A percentile compares a stretch with the other conserved stretches of the same genome.
Evolutionary conservation across 176 grass and related monocot species (phyloP).

Genomic region (Tillandsia fasciculata): DNA sequence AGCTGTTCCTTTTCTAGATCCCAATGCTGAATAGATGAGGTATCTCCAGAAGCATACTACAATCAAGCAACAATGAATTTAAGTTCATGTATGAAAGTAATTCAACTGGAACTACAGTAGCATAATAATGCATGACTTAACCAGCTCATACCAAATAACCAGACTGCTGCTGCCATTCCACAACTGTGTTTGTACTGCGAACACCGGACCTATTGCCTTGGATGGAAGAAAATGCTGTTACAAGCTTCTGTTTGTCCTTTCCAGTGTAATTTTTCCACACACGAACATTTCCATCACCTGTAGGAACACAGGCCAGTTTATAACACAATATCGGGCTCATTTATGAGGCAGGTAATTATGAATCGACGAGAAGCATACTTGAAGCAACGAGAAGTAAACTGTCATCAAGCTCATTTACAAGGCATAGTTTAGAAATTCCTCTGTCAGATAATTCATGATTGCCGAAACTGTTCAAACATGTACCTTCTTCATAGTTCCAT

Average conservation of each 20-base stretch:
- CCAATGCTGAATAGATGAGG: slow-evolving; percentile 67
- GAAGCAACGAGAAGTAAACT: slow-evolving; percentile 91
- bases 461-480: slow-evolving; percentile 63
- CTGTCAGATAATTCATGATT: slow-evolving; percentile 79
- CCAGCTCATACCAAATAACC: slow-evolving; percentile 65
- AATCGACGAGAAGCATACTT: slow-evolving; percentile 36
- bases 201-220: slow-evolving; percentile 46
- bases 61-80: slow-evolving; percentile 16
- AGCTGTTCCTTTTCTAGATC: slow-evolving; percentile 94
- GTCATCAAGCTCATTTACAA: slow-evolving; percentile 95
- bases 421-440: slow-evolving; percentile 78
- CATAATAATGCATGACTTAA: not conserved
- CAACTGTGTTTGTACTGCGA: slow-evolving; percentile 36
- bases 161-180: slow-evolving; percentile 97
- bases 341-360: not conserved
- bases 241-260: slow-evolving; percentile 69
- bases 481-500: slow-evolving; percentile 78
- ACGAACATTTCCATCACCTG: slow-evolving; percentile 91
- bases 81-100: not conserved
- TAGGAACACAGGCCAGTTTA: slow-evolving; percentile 17
- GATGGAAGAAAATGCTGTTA: slow-evolving; percentile 88
- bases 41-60: slow-evolving; percentile 82
- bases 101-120: slow-evolving; percentile 16
- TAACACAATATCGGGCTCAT: not conserved
- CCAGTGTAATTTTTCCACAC: slow-evolving; percentile 85